Conservation (phyloP, 352 stramenopile species). For the Blastocystis sp. region DNA sequence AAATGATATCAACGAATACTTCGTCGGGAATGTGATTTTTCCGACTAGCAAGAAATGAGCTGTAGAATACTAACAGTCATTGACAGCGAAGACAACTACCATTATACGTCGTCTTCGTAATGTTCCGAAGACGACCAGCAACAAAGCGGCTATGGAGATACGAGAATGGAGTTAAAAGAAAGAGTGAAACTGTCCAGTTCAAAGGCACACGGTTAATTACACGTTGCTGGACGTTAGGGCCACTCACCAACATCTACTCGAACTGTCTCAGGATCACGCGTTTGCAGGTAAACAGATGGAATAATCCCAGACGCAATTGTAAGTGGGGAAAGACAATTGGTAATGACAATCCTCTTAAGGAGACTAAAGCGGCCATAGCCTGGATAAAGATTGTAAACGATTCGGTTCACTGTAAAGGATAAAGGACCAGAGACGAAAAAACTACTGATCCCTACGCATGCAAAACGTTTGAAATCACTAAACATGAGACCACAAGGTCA, state of each 20-base stretch:
- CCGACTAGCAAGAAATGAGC: background rate
- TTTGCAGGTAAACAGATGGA: constrained; percentile 15
- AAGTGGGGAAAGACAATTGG: background rate
- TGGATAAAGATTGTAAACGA: constrained; percentile 40
- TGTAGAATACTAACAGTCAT: background rate
- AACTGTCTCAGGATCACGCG: constrained; percentile 7
- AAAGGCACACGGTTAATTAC: constrained; percentile 39
- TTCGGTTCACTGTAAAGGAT: background rate
- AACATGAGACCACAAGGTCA: background rate
- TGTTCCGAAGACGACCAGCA: constrained; percentile 17
- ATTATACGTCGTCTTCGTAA: background rate
- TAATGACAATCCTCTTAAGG: constrained; percentile 1
- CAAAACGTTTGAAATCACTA: constrained; percentile 34
- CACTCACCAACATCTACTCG: background rate
- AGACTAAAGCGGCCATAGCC: background rate
- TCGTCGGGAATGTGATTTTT: background rate
- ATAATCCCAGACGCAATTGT: constrained; percentile 24
- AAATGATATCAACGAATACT: background rate
- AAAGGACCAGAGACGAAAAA: constrained; percentile 27
- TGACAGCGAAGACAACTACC: background rate
- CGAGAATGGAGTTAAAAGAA: constrained; percentile 13
- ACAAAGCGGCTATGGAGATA: constrained; percentile 26
- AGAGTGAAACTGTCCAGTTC: constrained; percentile 28
- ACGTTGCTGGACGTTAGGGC: background rate
- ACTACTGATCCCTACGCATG: background rate